Evolutionary conservation across 139 green algal genomes (phyloP), one percentile per base, ranked within the genome.

Genomic region (Eudorina sp.): DNA sequence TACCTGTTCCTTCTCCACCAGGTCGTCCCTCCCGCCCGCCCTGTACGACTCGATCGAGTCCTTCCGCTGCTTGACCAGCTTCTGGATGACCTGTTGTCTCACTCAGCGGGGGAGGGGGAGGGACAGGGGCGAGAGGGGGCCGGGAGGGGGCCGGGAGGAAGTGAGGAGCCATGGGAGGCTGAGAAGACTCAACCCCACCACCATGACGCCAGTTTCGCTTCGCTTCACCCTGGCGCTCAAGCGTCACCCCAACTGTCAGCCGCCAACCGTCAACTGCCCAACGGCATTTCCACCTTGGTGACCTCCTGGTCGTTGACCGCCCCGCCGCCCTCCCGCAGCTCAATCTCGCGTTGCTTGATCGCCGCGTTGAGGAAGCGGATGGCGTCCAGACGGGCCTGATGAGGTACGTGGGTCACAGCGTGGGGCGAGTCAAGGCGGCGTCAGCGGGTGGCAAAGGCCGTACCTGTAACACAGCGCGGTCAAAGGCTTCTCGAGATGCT

Each of bases 1-100:
- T 43, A 86, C 80, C 43, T 86, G 75, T 53, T 93, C 91, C 82
- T 92, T 92, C 29, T 77, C 91, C 46, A 92, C 91, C 70, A 94
- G 81, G 75, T 94, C 91, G 0, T 89, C 73, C 5, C 91, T 53
- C 36, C 91, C 91, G 27, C 91, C 91, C 16, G 77, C 31, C 23
- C 60, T 78, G 83, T 94, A 94, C 8, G 62, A 81, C 11, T 94
- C 89, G 55, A 94, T 94, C 0, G 85, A 91, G 86, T 94, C 91
- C 45, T 76, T 72, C 2, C 91, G 86, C 83, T 94, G 91, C 83
- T 94, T 94, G 3, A 80, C 72, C 69, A 90, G 38, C 87, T 94
- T 94, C 83, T 92, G 87, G 0, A 94, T 87, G 2, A 92, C 89
- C 46, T 86, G 62, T 4, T 83, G 38, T 27, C n/a, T 7, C 51